Evolutionary conservation across 2,329 filamentous ascomycete species (phyloP).

Genomic region (Ascochyta fabae): DNA sequence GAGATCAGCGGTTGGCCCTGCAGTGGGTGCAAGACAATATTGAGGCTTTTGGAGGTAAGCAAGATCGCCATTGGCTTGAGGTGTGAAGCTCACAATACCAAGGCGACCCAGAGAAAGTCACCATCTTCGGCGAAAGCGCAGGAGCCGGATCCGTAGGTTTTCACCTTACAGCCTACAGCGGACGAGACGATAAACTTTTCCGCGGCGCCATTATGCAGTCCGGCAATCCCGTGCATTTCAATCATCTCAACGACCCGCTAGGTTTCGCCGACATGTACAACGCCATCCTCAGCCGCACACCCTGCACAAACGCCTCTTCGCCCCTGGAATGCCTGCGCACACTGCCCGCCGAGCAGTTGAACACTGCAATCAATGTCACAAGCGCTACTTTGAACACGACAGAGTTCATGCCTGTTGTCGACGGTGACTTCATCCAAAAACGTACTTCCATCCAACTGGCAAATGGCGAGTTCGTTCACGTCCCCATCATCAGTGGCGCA

Average conservation of each 20-base stretch:
- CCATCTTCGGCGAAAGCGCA: constrained; percentile 55
- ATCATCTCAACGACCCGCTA: constrained; percentile 22
- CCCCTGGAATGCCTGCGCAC: constrained; percentile 60
- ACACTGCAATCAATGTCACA: constrained; percentile 58
- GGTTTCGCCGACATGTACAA: constrained; percentile 30
- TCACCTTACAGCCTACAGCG: constrained; percentile 55
- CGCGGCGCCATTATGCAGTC: constrained; percentile 56
- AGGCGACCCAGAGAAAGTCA: constrained; percentile 52
- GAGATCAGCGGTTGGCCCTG: constrained; percentile 55
- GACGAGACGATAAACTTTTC: constrained; percentile 57
- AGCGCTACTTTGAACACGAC: constrained; percentile 31
- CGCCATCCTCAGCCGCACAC: constrained; percentile 27
- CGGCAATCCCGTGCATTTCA: constrained; percentile 48
- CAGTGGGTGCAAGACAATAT: constrained; percentile 56
- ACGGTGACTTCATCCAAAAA: constrained; percentile 63
- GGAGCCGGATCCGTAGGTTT: constrained; percentile 55
- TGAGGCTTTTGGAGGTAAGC: constrained; percentile 50
- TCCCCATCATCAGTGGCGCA: constrained; percentile 68
- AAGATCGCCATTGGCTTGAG: constrained; percentile 33
- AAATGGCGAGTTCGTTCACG: constrained; percentile 66
- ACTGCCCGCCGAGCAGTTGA: constrained; percentile 65
- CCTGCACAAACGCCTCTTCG: constrained; percentile 33
- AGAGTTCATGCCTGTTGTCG: constrained; percentile 55
- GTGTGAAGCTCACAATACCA: constrained; percentile 32
- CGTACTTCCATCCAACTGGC: constrained; percentile 62